These are phyloP conservation scores for Porogramme epimiltina DNA, from an alignment of 1,284 basidiomycete genomes.

Conservation along the genomic window DNA sequence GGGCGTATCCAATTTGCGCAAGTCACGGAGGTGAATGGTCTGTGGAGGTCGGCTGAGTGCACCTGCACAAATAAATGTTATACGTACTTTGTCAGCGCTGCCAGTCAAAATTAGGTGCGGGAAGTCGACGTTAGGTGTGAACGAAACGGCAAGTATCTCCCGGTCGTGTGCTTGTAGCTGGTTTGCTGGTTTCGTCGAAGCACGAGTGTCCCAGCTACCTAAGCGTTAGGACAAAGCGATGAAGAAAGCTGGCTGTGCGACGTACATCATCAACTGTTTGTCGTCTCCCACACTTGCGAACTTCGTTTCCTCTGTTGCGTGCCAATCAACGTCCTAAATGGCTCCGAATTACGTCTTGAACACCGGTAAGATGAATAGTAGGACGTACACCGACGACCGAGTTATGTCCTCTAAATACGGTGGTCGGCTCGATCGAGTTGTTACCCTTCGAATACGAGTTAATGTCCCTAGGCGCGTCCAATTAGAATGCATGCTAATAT, in stretches of 20 bases:
- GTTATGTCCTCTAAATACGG: constrained; percentile 85
- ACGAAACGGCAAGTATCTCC: constrained; percentile 91
- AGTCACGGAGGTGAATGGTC: constrained; percentile 91
- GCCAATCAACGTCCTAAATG: constrained; percentile 94
- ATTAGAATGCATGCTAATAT: neutral
- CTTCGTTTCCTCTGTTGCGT: constrained; percentile 79
- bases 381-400: constrained; percentile 80
- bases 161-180: constrained; percentile 87
- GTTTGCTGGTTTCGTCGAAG: constrained; percentile 66
- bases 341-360: no score
- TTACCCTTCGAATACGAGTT: constrained; percentile 87
- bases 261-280: constrained; percentile 89
- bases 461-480: constrained; percentile 72
- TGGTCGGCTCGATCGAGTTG: constrained; percentile 78
- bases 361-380: neutral
- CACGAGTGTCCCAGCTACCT: constrained; percentile 91
- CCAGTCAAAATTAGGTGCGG: constrained; percentile 87
- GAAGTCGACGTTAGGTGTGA: constrained; percentile 77
- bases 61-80: neutral
- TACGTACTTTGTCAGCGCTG: constrained; percentile 84
- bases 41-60: constrained; percentile 32
- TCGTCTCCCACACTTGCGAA: constrained; percentile 99
- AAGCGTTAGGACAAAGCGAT: constrained; percentile 1
- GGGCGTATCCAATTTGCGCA: constrained; percentile 78
- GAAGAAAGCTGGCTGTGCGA: constrained; percentile 9